Percentiles rank a stretch among this genome's conserved stretches.
phyloP scores from a whole-genome alignment of 768 basidiomycete species.

The Kockovaella imperatae region DNA sequence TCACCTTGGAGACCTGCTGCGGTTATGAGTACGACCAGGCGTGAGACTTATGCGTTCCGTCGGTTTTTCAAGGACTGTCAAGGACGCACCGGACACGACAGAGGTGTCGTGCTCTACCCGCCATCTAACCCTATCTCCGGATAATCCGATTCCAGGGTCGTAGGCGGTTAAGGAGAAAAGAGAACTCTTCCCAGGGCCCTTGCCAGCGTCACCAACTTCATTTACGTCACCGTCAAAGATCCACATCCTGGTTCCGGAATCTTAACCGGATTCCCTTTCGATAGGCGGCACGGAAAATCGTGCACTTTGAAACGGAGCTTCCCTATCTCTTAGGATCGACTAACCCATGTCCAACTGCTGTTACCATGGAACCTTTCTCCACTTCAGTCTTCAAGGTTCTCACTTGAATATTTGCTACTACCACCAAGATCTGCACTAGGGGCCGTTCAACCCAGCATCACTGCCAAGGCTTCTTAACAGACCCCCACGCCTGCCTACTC shows the following conservation, averaged over 20 bases:
- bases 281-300: conserved; percentile 60
- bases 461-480: conserved; percentile 70
- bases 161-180: conserved; percentile 69
- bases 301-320: conserved; percentile 63
- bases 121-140: conserved; percentile 66
- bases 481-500: conserved; percentile 58
- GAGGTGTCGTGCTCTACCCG: conserved; percentile 64
- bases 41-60: conserved; percentile 64
- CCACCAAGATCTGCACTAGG: conserved; percentile 81
- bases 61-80: conserved; percentile 74
- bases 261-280: conserved; percentile 72
- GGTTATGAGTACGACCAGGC: conserved; percentile 68
- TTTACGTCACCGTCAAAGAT: conserved; percentile 57
- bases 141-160: conserved; percentile 66
- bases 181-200: conserved; percentile 69
- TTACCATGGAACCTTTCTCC: conserved; percentile 82
- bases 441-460: conserved; percentile 65
- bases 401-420: conserved; percentile 83
- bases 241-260: conserved; percentile 67
- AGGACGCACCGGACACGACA: conserved; percentile 66
- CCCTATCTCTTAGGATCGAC: conserved; percentile 74
- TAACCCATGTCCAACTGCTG: conserved; percentile 80
- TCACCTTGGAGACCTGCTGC: conserved; percentile 71
- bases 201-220: conserved; percentile 57
- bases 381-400: conserved; percentile 81